A percentile compares a stretch with the other conserved stretches of the same genome.
These are phyloP conservation scores for Lagerstroemia fauriei DNA, from an alignment of 441 rosid genomes.

Conservation along the genomic window DNA sequence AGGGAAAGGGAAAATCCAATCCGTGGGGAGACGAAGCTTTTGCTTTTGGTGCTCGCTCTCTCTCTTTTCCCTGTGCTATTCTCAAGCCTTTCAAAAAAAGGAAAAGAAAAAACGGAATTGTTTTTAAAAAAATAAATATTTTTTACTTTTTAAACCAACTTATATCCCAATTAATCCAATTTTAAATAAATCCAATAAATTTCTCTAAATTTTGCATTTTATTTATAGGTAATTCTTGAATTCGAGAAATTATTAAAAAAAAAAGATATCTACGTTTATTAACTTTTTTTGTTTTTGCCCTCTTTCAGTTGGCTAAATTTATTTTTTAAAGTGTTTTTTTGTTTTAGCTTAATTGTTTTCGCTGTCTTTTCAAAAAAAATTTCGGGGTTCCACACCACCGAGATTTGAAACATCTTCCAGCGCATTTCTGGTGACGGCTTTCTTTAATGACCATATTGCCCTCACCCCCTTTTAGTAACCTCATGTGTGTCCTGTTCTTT, in stretches of 20 bases:
- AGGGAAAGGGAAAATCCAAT: slow-evolving; percentile 29
- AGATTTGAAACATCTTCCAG: slow-evolving; percentile 25
- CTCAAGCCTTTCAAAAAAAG: no score
- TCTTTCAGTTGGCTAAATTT: not conserved
- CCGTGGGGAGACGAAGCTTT: slow-evolving; percentile 48
- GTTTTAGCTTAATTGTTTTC: slow-evolving; percentile 11
- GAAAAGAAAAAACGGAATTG: no score
- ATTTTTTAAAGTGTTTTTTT: not conserved
- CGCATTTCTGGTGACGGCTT: not conserved
- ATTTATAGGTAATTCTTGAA: no score
- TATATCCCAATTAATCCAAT: no score
- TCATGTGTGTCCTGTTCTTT: not conserved
- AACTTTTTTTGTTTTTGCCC: no score
- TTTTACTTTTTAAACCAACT: no score
- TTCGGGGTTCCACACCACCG: slow-evolving; percentile 43
- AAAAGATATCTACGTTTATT: no score
- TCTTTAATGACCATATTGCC: slow-evolving; percentile 12
- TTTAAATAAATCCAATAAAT: no score
- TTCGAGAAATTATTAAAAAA: no score
- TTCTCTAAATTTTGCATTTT: no score
- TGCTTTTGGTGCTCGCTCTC: slow-evolving; percentile 13
- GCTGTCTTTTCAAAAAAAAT: slow-evolving; percentile 36
- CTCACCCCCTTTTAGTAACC: not conserved
- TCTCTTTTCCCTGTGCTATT: slow-evolving; percentile 27
- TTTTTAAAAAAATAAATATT: no score